Evolutionary conservation across 2,329 filamentous ascomycete genomes (phyloP).

Genomic region (Incumbomyces delicatus): DNA sequence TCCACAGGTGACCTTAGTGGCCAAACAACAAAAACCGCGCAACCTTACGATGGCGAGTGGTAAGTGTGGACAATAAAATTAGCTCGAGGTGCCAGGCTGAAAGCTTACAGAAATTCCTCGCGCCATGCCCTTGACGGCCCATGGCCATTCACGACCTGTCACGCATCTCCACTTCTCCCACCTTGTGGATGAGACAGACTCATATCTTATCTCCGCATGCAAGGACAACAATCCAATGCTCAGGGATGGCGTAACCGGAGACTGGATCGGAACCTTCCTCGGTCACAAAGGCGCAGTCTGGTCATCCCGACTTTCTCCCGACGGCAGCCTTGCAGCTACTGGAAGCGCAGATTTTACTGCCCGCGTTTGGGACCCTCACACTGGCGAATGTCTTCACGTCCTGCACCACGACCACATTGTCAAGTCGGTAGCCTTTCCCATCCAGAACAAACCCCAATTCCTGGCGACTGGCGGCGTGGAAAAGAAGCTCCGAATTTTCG

Average conservation of each 20-base stretch:
- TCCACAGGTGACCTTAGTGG: too few relatives aligned
- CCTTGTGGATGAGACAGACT: constrained; percentile 69
- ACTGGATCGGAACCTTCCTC: constrained; percentile 97
- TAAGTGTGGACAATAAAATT: not conserved
- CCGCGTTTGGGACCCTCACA: constrained; percentile 95
- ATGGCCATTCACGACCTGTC: constrained; percentile 86
- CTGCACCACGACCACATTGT: constrained; percentile 93
- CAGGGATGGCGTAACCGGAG: constrained; percentile 86
- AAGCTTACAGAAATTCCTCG: constrained; percentile 32
- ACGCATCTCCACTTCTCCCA: constrained; percentile 86
- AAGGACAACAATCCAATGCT: constrained; percentile 99
- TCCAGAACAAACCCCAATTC: constrained; percentile 65
- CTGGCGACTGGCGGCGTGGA: constrained; percentile 91
- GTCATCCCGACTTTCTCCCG: constrained; percentile 83
- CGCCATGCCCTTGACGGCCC: constrained; percentile 84
- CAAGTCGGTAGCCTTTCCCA: constrained; percentile 80
- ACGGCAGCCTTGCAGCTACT: constrained; percentile 80
- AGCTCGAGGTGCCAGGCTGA: too few relatives aligned
- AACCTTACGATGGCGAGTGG: constrained; percentile 1
- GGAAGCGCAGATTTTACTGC: constrained; percentile 93
- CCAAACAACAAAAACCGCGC: not conserved
- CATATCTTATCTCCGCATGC: constrained; percentile 88
- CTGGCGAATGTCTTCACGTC: constrained; percentile 76
- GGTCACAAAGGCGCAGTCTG: constrained; percentile 97
- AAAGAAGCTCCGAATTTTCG: constrained; percentile 92